Evolutionary conservation across 331 rosid species (phyloP).

Genomic region (Erythrophleum ivorense): DNA sequence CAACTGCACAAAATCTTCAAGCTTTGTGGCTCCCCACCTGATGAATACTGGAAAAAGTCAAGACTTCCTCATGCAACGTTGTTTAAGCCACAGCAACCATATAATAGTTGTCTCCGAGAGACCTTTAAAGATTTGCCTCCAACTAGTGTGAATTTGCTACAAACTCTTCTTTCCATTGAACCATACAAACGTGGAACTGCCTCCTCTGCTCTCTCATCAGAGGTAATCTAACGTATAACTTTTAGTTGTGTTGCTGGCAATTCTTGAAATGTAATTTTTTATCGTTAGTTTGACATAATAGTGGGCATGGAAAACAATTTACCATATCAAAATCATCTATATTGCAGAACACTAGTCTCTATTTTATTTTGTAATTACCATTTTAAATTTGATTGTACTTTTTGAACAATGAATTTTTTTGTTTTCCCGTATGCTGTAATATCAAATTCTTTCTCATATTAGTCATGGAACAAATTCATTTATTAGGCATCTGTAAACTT

Average conservation of each 20-base stretch:
- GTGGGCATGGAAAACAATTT: neutral
- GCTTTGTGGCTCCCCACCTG: slow-evolving; percentile 97
- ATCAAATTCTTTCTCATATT: neutral
- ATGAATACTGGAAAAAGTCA: slow-evolving; percentile 93
- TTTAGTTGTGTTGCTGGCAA: neutral
- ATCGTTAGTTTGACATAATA: slow-evolving; percentile 12
- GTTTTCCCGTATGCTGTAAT: neutral
- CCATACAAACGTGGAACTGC: slow-evolving; percentile 97
- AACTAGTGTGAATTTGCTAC: slow-evolving; percentile 60
- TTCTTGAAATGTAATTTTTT: neutral
- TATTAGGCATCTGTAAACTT: slow-evolving; percentile 23
- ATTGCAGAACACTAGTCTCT: slow-evolving; percentile 1
- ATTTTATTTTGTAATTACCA: neutral
- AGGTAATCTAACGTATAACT: slow-evolving; percentile 53
- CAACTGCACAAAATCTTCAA: slow-evolving; percentile 98
- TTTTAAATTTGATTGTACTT: slow-evolving; percentile 9
- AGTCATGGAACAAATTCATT: slow-evolving; percentile 17
- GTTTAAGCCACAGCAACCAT: slow-evolving; percentile 94
- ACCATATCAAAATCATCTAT: neutral
- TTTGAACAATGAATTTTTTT: slow-evolving; percentile 7
- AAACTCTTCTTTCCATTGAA: slow-evolving; percentile 87
- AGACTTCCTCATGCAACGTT: slow-evolving; percentile 92
- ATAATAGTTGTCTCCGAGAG: slow-evolving; percentile 68
- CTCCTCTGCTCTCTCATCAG: slow-evolving; percentile 87
- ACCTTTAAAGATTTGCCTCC: slow-evolving; percentile 82